These are phyloP conservation scores for Fistulina hepatica DNA, from an alignment of 1,284 basidiomycete genomes.

Conservation along the genomic window DNA sequence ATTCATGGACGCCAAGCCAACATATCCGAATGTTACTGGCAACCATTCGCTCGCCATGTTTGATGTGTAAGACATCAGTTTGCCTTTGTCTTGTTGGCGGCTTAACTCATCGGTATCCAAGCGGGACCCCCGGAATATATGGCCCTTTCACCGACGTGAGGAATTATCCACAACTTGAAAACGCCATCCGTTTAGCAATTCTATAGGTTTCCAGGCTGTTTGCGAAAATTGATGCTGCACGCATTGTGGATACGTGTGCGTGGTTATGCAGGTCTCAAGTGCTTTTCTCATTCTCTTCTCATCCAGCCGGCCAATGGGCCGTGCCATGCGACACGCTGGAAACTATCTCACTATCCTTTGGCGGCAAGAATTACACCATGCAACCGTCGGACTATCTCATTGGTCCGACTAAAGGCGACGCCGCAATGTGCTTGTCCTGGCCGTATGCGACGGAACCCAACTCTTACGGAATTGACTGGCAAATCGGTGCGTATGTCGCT, in stretches of 20 bases:
- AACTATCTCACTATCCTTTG: conserved; percentile 66
- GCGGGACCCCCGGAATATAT: conserved; percentile 69
- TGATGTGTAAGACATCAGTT: conserved; percentile 46
- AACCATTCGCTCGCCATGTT: conserved; percentile 62
- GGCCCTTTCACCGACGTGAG: conserved; percentile 73
- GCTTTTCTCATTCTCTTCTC: conserved; percentile 5
- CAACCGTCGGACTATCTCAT: conserved; percentile 79
- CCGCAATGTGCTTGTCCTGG: conserved; percentile 73
- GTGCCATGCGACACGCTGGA: conserved; percentile 65
- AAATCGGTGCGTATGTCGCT: conserved; percentile 40
- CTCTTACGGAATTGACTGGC: conserved; percentile 79
- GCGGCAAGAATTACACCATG: conserved; percentile 53
- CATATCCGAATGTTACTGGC: conserved; percentile 49
- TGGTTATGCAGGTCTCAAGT: conserved; percentile 4
- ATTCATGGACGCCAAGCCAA: conserved; percentile 45
- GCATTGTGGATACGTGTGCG: conserved; percentile 54
- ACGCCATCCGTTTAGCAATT: conserved; percentile 8
- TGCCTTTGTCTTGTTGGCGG: conserved; percentile 5
- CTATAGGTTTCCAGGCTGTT: conserved; percentile 61
- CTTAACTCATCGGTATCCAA: conserved; percentile 20
- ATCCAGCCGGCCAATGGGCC: conserved; percentile 64
- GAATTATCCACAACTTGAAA: conserved; percentile 2
- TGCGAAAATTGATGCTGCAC: conserved; percentile 47
- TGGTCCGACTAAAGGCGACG: conserved; percentile 55
- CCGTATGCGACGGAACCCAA: conserved; percentile 57